Evolutionary conservation across 164 flowering plant species (phyloP), one percentile per base, ranked within the genome.

Genomic region (Tetracentron sinense): DNA sequence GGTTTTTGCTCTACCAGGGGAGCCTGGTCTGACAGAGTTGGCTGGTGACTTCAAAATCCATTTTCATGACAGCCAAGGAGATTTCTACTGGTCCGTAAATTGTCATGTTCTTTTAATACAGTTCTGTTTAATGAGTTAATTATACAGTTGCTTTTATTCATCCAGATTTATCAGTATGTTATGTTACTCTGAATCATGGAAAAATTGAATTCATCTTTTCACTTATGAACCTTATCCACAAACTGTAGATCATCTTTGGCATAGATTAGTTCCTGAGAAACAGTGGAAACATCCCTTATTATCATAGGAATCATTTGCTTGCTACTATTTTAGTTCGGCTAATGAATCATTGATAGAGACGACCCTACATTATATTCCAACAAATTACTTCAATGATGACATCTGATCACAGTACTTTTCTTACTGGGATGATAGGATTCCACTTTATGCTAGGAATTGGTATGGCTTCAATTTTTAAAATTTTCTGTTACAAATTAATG

Each of bases 1-100:
- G 97, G 98, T 93, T 28, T 93, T 93, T 79, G 92, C 98, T 46
- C 72, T 93, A 64, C 98, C 98, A 0, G 98, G 98, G 66, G 98
- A 93, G 69, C 96, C 96, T 72, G 98, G 98, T 64, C 75, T 93
- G 65, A 74, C 97, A 21, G 95, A 90, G 74, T 73, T 93, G 71
- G 64, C 80, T 66, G 98, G 98, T 28, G 98, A 93, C 77, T 93
- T 93, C 75, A 93, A 90, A 78, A 74, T 93, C 68, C 88, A 85
- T 61, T 93, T 93, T 78, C 98, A 89, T 75, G 98, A 93, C 52
- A 86, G 90, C 35, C 94, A 93, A 78, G 98, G 98, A 72, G 97
- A 93, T 80, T 93, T 93, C 66, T 93, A 93, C 79, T 90, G 86
- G 98, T 90, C 15, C 22, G 81, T 73, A 33, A 35, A 65, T 23